Percentiles rank a stretch among this genome's conserved stretches.
These are phyloP conservation scores for Trypanosoma melophagium DNA, from an alignment of 208 protist species.

Conservation along the genomic window DNA sequence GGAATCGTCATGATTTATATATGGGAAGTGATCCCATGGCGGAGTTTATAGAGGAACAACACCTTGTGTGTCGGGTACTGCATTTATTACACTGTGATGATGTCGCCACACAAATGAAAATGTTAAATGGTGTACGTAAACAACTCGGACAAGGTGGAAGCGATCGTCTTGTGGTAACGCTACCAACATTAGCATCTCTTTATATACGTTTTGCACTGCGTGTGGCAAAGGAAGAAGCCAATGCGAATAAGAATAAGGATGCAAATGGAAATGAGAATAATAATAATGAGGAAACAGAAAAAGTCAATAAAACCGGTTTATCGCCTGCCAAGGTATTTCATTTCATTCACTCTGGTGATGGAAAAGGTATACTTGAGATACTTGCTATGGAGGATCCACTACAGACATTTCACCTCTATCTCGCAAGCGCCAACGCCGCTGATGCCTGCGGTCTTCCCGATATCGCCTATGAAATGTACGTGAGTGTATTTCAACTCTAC, in stretches of 20 bases:
- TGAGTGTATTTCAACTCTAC: constrained; percentile 93
- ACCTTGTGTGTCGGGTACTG: constrained; percentile 86
- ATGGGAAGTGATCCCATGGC: constrained; percentile 41
- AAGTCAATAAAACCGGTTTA: neutral
- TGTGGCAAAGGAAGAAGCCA: constrained; percentile 19
- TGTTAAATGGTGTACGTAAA: constrained; percentile 86
- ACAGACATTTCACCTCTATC: constrained; percentile 82
- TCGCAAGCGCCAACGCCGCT: constrained; percentile 80
- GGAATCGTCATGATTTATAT: constrained; percentile 36
- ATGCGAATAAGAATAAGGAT: neutral
- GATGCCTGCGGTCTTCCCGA: constrained; percentile 75
- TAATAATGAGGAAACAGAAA: neutral
- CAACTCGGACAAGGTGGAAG: constrained; percentile 87
- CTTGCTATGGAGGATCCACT: constrained; percentile 42
- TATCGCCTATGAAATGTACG: constrained; percentile 86
- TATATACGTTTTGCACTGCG: constrained; percentile 72
- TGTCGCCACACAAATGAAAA: constrained; percentile 81
- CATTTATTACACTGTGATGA: constrained; percentile 87
- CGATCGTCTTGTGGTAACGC: constrained; percentile 77
- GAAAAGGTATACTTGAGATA: constrained; percentile 76
- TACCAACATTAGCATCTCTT: constrained; percentile 83
- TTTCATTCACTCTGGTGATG: constrained; percentile 66
- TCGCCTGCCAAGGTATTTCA: constrained; percentile 39
- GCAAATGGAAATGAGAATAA: constrained; percentile 4
- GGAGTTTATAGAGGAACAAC: constrained; percentile 93